Conservation (phyloP, 495 filamentous ascomycete species). For the Emericellopsis terricola region DNA sequence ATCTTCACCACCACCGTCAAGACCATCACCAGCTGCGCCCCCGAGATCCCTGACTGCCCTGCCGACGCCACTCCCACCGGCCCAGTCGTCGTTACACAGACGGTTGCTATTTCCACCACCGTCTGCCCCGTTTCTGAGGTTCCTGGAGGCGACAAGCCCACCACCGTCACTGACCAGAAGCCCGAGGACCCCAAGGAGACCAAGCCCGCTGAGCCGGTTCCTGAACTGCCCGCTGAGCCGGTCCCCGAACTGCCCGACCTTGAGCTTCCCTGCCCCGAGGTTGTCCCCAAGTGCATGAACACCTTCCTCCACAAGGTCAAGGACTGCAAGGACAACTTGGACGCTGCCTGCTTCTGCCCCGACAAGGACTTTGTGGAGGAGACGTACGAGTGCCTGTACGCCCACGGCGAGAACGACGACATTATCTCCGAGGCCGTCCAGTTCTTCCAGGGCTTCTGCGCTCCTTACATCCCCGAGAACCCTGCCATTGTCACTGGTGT, state of each 20-base stretch:
- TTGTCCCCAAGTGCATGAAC: conserved; percentile 82
- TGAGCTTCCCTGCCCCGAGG: conserved; percentile 42
- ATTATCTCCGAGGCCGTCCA: conserved; percentile 53
- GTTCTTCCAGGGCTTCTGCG: conserved; percentile 88
- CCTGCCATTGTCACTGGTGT: conserved; percentile 64
- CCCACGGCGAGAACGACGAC: conserved; percentile 48
- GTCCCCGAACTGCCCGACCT: neutral
- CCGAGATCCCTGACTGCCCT: conserved; percentile 40
- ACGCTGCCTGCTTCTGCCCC: conserved; percentile 75
- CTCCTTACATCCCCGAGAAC: conserved; percentile 51
- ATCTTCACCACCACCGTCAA: conserved; percentile 38
- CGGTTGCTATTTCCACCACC: conserved; percentile 44
- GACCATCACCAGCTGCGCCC: conserved; percentile 41
- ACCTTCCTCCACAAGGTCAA: conserved; percentile 59
- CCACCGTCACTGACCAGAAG: too few species aligned
- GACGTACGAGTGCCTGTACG: conserved; percentile 64
- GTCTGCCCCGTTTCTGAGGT: conserved; percentile 32
- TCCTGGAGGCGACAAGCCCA: too few species aligned
- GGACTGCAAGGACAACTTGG: conserved; percentile 69
- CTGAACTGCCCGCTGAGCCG: neutral
- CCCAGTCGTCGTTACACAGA: conserved; percentile 20
- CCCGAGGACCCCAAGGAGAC: conserved; percentile 4
- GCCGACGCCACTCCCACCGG: conserved; percentile 24
- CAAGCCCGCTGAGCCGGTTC: neutral
- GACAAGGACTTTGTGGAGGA: conserved; percentile 55